Percentiles rank a stretch among this genome's conserved stretches.
phyloP scores from a whole-genome alignment of 768 basidiomycete species.

The Pulveroboletus frians region DNA sequence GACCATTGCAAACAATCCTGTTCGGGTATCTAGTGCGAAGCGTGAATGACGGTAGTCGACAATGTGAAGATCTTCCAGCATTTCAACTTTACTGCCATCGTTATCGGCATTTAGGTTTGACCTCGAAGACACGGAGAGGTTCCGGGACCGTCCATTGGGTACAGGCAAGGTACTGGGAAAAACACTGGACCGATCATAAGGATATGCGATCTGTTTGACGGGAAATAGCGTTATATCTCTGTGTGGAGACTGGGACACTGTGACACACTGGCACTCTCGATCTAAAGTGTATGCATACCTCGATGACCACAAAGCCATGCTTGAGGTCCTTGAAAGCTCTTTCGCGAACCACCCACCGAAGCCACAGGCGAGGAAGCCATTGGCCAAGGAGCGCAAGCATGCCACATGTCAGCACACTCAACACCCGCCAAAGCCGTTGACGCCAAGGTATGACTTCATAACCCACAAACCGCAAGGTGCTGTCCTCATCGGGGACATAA shows the following conservation, averaged over 20 bases:
- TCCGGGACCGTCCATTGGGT: slow-evolving; percentile 25
- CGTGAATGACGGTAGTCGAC: slow-evolving; percentile 92
- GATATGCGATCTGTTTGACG: slow-evolving; percentile 62
- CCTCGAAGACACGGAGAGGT: slow-evolving; percentile 20
- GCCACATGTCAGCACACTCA: slow-evolving; percentile 67
- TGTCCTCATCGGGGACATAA: slow-evolving; percentile 86
- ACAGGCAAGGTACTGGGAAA: slow-evolving; percentile 46
- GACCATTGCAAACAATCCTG: slow-evolving; percentile 76
- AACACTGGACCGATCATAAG: slow-evolving; percentile 73
- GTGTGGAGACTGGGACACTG: slow-evolving; percentile 61
- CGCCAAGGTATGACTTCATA: slow-evolving; percentile 66
- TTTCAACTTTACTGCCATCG: slow-evolving; percentile 28
- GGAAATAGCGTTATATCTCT: slow-evolving; percentile 78
- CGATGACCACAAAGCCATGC: slow-evolving; percentile 79
- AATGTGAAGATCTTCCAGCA: slow-evolving; percentile 52
- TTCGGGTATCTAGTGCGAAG: slow-evolving; percentile 80
- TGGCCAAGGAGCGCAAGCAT: slow-evolving; percentile 75
- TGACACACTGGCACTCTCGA: slow-evolving; percentile 19
- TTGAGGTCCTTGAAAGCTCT: slow-evolving; percentile 71
- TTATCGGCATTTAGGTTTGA: slow-evolving; percentile 32
- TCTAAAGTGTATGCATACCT: slow-evolving; percentile 50
- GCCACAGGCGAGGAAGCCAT: slow-evolving; percentile 93
- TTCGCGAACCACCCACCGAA: slow-evolving; percentile 79
- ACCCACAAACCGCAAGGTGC: slow-evolving; percentile 80
- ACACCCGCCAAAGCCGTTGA: slow-evolving; percentile 62